Evolutionary conservation across 1,139 yeast species (phyloP), one percentile per base, ranked within the genome.

Genomic region (Yamadazyma spencermartinsiae): DNA sequence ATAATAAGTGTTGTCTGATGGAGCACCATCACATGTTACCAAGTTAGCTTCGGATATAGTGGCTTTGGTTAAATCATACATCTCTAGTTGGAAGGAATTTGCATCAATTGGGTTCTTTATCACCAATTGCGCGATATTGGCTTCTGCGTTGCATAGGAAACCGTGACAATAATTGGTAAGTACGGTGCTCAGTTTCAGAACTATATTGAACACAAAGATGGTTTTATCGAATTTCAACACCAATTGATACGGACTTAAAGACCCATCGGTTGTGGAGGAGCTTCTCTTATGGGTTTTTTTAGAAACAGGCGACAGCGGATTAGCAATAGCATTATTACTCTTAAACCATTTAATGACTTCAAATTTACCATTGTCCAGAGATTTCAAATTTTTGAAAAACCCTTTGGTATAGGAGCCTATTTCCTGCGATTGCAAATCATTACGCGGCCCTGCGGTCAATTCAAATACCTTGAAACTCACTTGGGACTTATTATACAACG

Each of bases 311-410:
- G 44, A 40, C 13, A 42, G 25, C 8, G 10, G 27, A 9, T 18
- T 12, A 11, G 16, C 18, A 2, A 38, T 4, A 10, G 33, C n/a
- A 6, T 18, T 28, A 6, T 36, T 38, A 29, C 39, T 33, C 30
- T 42, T 45, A 35, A 43, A 42, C 62, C 62, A 57, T 34, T 56
- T 47, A 11, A 48, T 23, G 3, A 43, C 46, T 18, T 50, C 45
- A 30, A 56, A 51, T 21, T 40, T 31, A 4, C 39, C 21, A 19
- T 43, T 40, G 4, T 40, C 35, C 5, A 25, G 32, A 6, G 41
- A 30, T 13, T 38, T 42, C 4, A 42, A 38, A 19, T 44, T 41
- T 18, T 52, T 53, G 36, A 58, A 49, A 30, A 52, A 55, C 8
- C 43, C 48, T 34, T 43, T 46, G 29, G 45, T 47, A 35, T 45